Base-by-base conservation (phyloP, 2,329 filamentous ascomycete genomes). In the Monilinia fructicola region DNA sequence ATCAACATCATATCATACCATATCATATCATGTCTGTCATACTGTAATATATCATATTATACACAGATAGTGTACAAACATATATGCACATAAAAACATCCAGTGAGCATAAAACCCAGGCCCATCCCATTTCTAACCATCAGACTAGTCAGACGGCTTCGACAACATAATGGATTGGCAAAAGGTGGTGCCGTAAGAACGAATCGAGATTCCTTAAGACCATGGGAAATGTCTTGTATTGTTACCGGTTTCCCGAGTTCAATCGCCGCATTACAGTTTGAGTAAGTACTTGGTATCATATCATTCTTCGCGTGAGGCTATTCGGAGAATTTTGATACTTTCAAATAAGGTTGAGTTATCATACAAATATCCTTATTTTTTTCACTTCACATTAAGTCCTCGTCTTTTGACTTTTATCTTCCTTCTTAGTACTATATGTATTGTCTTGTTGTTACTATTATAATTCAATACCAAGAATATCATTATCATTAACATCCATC, bases 141-240 rank as follows among this genome's bases (percentile, higher is more conserved):
- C 21, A 3, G 26, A 21, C 44, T 55, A 53, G 87, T 88, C 1
- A 85, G 94, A 67, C 90, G 95, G 18, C 83, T 98, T 31, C 88
- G 87, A 69, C 95, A 98, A 77, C 95, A 99, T 79, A 99, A 99
- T 83, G 95, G 95, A 63, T 81, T 87, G 60, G 83, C 84, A 42
- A 90, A 87, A 75, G 95, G 95, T 62, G 95, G 95, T 46, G 95
- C 95, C 40, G 86, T 82, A 40, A 85, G 88, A 56, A 99, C 95
- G 0, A 85, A 89, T 14, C 84, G 85, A 63, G 78, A 81, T 56
- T 87, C 79, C 4, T 79, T 93, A 69, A 85, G 92, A 53, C 95
- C 95, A 0, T 98, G 95, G 93, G 91, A 96, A 75, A 96, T 97
- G 90, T 85, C 91, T 2, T 88, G 87, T 52, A 82, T 97, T 7